Evolutionary conservation across 176 grass and related monocot genomes (phyloP).

Genomic region (Oryza meridionalis): DNA sequence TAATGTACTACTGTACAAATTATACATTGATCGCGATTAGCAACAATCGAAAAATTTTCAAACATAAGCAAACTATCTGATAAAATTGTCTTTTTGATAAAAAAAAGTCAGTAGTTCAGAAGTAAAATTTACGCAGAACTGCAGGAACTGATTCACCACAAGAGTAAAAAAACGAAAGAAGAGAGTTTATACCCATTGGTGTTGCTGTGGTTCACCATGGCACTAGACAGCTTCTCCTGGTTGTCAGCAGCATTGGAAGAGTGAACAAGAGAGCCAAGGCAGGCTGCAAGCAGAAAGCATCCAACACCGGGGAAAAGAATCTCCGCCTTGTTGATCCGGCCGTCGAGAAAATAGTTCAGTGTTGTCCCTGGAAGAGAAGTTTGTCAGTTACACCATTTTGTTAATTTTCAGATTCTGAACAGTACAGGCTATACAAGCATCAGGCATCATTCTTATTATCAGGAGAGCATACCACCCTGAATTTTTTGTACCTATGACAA

Average conservation of each 20-base stretch:
- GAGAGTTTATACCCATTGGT: slow-evolving; percentile 28
- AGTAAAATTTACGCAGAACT: background rate
- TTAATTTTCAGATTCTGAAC: background rate
- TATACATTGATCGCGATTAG: too few relatives aligned
- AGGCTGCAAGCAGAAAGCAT: slow-evolving; percentile 87
- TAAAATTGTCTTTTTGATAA: background rate
- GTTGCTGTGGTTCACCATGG: slow-evolving; percentile 34
- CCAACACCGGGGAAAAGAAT: slow-evolving; percentile 88
- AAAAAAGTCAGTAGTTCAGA: background rate
- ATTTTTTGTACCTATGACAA: slow-evolving; percentile 73
- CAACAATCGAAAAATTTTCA: background rate
- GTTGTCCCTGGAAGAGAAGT: slow-evolving; percentile 62
- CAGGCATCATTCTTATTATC: background rate
- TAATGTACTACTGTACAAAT: background rate
- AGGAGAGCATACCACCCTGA: background rate
- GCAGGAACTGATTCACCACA: background rate
- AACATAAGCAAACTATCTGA: background rate
- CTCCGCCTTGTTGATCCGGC: slow-evolving; percentile 82
- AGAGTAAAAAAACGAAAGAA: background rate
- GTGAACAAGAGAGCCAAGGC: slow-evolving; percentile 85
- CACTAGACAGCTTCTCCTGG: slow-evolving; percentile 69
- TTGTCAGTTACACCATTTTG: background rate
- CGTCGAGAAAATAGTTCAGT: slow-evolving; percentile 91
- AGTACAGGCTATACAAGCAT: background rate
- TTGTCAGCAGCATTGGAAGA: slow-evolving; percentile 91